A percentile compares a stretch with the other conserved stretches of the same genome.
Conservation (phyloP, 495 filamentous ascomycete genomes). For the Podospora sp. region DNA sequence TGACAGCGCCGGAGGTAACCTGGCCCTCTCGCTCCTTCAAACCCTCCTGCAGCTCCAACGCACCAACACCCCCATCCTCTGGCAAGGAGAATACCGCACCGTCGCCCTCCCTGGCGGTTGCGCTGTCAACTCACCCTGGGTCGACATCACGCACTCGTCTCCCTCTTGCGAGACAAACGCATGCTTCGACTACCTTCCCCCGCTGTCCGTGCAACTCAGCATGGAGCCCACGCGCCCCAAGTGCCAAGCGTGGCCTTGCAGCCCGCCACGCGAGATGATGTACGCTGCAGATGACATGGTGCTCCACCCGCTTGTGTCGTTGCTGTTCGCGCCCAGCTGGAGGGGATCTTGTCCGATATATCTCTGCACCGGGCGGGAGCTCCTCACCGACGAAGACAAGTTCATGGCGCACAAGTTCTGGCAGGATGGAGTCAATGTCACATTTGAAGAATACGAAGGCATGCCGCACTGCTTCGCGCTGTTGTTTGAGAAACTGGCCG, state of each 20-base stretch:
- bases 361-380: slow-evolving; percentile 77
- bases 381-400: slow-evolving; percentile 71
- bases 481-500: slow-evolving; percentile 57
- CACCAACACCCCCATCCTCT: slow-evolving; percentile 54
- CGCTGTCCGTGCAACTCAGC: slow-evolving; percentile 38
- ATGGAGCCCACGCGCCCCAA: slow-evolving; percentile 46
- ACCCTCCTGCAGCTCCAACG: slow-evolving; percentile 71
- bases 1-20: slow-evolving; percentile 84
- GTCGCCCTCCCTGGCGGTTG: slow-evolving; percentile 73
- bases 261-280: slow-evolving; percentile 68
- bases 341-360: slow-evolving; percentile 68
- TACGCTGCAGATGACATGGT: slow-evolving; percentile 66
- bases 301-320: slow-evolving; percentile 74
- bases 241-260: slow-evolving; percentile 71
- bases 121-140: slow-evolving; percentile 70
- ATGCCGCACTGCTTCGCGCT: slow-evolving; percentile 88
- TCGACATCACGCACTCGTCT: slow-evolving; percentile 72
- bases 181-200: slow-evolving; percentile 74
- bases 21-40: slow-evolving; percentile 71
- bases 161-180: slow-evolving; percentile 67
- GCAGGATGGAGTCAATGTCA: slow-evolving; percentile 63
- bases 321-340: slow-evolving; percentile 70
- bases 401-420: slow-evolving; percentile 62
- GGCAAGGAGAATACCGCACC: slow-evolving; percentile 58
- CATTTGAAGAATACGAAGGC: slow-evolving; percentile 76